These are phyloP conservation scores for Microsporum audouinii DNA, from an alignment of 2,329 filamentous ascomycete species.

Conservation along the genomic window DNA sequence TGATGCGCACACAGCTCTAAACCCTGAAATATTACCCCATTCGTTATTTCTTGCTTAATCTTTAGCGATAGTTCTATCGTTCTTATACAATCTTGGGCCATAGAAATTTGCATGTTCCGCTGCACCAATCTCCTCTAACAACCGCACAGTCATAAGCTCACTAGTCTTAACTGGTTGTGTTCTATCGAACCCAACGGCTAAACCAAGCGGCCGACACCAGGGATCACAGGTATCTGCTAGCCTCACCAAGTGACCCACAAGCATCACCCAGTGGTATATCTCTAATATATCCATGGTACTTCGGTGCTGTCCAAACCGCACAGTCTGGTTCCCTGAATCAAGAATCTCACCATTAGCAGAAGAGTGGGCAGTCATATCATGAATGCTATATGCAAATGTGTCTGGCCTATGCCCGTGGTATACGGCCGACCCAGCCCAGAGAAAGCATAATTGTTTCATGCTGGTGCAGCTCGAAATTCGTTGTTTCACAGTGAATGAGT, in stretches of 20 bases:
- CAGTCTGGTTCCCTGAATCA: constrained; percentile 12
- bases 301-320: constrained; percentile 24
- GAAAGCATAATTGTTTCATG: constrained; percentile 2
- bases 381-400: constrained; percentile 7
- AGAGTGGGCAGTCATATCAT: constrained; percentile 4
- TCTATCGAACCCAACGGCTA: not conserved
- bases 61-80: not conserved
- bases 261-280: constrained; percentile 20
- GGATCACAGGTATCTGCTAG: constrained; percentile 8
- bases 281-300: constrained; percentile 17
- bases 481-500: not conserved
- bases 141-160: not conserved
- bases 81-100: not conserved
- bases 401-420: not conserved
- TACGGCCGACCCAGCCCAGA: constrained; percentile 9
- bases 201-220: constrained; percentile 4
- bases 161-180: not conserved
- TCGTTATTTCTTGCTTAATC: not conserved
- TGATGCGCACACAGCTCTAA: not conserved
- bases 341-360: not conserved
- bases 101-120: constrained; percentile 8
- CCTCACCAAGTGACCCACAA: constrained; percentile 15
- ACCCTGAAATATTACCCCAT: not conserved
- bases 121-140: constrained; percentile 8
- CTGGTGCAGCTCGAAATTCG: constrained; percentile 8